Base-by-base conservation (phyloP, 2,329 filamentous ascomycete genomes). In the Clonostachys sp. region DNA sequence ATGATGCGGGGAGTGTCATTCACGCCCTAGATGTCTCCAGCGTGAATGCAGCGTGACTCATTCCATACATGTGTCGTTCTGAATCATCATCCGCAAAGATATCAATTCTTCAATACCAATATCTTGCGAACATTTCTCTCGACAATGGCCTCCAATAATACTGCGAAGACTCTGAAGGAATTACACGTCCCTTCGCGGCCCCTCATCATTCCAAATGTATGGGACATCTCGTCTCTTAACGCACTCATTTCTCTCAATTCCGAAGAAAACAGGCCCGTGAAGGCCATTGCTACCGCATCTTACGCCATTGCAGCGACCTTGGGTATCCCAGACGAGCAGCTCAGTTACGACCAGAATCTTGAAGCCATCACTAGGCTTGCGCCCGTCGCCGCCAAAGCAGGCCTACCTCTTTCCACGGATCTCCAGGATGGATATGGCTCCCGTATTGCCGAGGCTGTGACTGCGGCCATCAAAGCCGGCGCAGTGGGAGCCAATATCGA, bases 401-500 rank as follows among this genome's bases (percentile, higher is more conserved):
- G 65, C 6, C 62, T 77, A 3, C 77, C 79, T 0, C 58, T 85
- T 1, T 78, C 74, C 0, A 77, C 75, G 6, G 81, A 85, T 55
- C 58, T 84, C 3, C 80, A 84, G 58, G 81, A 85, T 54, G 81
- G 80, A 0, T 85, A 83, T 51, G 74, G 73, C 3, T 61, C 69
- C 3, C 55, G 57, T 17, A 66, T 80, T 3, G 69, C 64, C 6
- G 66, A 72, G 5, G 73, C 67, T 0, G 64, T 83, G 3, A 57
- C 60, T 6, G 57, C 56, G 3, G 65, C 75, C 1, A 70, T 84
- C n/a, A 57, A 66, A 4, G 49, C 73, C 0, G 81, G 80, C 1
- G 80, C 69, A 0, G 75, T 77, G 2, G 80, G 81, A 0, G 74
- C 73, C 43, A 85, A 85, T 54, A 67, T 85, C 4, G 81, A 84